Percentiles rank a stretch among this genome's conserved stretches.
Evolutionary conservation across 164 flowering plant genomes (phyloP).

Genomic region (Tinospora cordifolia): DNA sequence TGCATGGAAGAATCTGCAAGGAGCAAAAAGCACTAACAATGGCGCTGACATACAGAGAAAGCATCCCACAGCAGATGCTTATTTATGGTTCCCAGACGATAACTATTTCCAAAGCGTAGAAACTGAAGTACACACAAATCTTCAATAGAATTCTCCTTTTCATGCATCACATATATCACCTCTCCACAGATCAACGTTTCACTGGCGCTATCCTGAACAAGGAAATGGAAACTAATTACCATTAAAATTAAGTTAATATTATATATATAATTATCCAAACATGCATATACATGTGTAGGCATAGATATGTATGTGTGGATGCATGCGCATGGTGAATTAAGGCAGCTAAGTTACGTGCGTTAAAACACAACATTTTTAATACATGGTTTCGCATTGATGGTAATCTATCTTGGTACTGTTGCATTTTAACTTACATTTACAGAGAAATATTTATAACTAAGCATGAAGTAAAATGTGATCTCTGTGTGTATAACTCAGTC

Average conservation of each 20-base stretch:
- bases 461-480: background rate
- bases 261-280: too few relatives aligned
- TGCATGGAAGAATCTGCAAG: constrained; percentile 7
- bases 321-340: too few relatives aligned
- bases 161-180: background rate
- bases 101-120: constrained; percentile 4
- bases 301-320: too few relatives aligned
- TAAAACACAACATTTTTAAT: too few relatives aligned
- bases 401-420: too few relatives aligned
- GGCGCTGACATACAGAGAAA: background rate
- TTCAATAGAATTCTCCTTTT: constrained; percentile 1
- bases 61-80: background rate
- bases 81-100: background rate
- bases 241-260: too few relatives aligned
- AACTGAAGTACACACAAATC: constrained; percentile 9
- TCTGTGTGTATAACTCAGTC: too few relatives aligned
- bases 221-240: background rate
- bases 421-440: too few relatives aligned
- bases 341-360: too few relatives aligned
- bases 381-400: too few relatives aligned
- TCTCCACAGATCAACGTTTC: background rate
- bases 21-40: constrained; percentile 4
- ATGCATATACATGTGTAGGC: too few relatives aligned
- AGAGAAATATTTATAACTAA: too few relatives aligned
- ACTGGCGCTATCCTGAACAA: constrained; percentile 6